phyloP scores from a whole-genome alignment of 2,329 filamentous ascomycete genomes.

The Colletotrichum karsti region DNA sequence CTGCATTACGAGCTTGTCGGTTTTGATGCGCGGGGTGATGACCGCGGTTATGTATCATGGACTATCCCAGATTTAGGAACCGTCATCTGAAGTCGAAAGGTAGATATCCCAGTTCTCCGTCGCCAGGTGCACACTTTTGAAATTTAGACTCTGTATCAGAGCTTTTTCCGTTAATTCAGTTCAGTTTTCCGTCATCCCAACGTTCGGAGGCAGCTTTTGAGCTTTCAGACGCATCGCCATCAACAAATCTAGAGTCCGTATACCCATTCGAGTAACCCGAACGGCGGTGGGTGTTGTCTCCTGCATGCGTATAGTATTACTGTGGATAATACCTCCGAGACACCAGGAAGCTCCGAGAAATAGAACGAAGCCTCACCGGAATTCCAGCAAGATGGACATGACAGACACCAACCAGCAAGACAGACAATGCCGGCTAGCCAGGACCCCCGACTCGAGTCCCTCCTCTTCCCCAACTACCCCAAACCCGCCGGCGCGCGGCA shows the following conservation, averaged over 20 bases:
- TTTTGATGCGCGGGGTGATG: not conserved
- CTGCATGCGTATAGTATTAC: not conserved
- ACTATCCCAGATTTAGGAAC: not conserved
- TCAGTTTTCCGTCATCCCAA: not conserved
- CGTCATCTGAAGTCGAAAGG: not conserved
- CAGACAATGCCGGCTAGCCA: not conserved
- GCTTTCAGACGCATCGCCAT: not conserved
- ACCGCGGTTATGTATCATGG: not conserved
- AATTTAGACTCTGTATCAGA: slow-evolving; percentile 17
- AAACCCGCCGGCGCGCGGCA: slow-evolving; percentile 3
- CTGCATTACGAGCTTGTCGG: not conserved
- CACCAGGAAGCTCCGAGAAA: not conserved
- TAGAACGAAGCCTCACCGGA: not conserved
- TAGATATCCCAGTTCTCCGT: not conserved
- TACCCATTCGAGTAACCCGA: slow-evolving; percentile 2
- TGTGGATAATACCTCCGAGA: slow-evolving; percentile 10
- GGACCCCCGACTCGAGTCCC: not conserved
- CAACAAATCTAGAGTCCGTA: not conserved
- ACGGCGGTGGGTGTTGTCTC: not conserved
- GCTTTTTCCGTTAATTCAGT: slow-evolving; percentile 9
- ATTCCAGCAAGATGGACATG: not conserved
- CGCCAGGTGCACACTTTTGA: not conserved
- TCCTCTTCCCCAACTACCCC: slow-evolving; percentile 23
- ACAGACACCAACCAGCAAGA: not conserved
- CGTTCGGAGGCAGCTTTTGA: not conserved